phyloP scores from a whole-genome alignment of 2,329 filamentous ascomycete genomes.

The Stachybotrys elegans region DNA sequence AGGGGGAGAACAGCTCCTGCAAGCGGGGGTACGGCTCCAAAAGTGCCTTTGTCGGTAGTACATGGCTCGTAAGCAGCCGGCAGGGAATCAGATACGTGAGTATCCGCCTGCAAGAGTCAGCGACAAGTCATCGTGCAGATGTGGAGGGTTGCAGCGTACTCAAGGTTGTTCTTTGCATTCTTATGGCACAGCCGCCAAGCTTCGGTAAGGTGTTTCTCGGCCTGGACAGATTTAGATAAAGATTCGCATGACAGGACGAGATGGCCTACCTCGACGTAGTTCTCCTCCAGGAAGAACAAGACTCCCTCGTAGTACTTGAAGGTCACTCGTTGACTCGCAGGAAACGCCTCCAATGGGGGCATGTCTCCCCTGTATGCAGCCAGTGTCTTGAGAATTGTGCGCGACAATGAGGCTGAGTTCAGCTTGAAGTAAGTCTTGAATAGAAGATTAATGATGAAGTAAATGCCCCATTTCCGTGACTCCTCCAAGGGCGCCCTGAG shows the following conservation, averaged over 20 bases:
- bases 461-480: slow-evolving; percentile 96
- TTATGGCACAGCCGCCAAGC: slow-evolving; percentile 81
- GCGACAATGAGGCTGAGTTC: slow-evolving; percentile 82
- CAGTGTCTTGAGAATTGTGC: slow-evolving; percentile 82
- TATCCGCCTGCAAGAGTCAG: slow-evolving; percentile 60
- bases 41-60: slow-evolving; percentile 68
- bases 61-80: slow-evolving; percentile 81
- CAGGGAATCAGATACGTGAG: slow-evolving; percentile 94
- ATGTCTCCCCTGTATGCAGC: slow-evolving; percentile 74
- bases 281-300: slow-evolving; percentile 89
- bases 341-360: slow-evolving; percentile 73
- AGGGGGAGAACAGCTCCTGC: slow-evolving; percentile 70
- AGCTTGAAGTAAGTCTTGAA: slow-evolving; percentile 99
- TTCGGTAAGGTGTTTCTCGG: slow-evolving; percentile 72
- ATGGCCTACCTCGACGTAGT: slow-evolving; percentile 66
- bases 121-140: not conserved
- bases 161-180: slow-evolving; percentile 67
- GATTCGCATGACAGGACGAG: too few relatives aligned
- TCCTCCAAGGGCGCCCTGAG: slow-evolving; percentile 73
- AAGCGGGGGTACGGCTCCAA: slow-evolving; percentile 72
- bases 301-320: slow-evolving; percentile 97
- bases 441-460: slow-evolving; percentile 87
- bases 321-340: slow-evolving; percentile 85
- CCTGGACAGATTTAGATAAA: slow-evolving; percentile 48
- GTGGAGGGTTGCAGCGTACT: slow-evolving; percentile 49